Conservation (phyloP, 495 filamentous ascomycete genomes). For the Penicillium steckii region DNA sequence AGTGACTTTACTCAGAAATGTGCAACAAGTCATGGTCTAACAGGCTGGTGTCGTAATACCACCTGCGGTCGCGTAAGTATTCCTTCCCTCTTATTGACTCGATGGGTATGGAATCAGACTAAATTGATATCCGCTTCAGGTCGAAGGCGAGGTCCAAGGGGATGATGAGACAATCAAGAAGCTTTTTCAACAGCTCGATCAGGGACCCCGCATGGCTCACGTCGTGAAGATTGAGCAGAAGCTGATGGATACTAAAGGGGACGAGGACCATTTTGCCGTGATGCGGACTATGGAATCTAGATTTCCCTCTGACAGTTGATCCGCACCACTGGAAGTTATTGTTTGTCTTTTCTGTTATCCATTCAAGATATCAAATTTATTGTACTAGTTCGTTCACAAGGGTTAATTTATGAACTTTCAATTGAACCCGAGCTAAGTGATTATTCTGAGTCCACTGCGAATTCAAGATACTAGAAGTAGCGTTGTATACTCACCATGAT, state of each 20-base stretch:
- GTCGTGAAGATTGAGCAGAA: slow-evolving; percentile 73
- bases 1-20: slow-evolving; percentile 72
- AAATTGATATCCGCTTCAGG: slow-evolving; percentile 41
- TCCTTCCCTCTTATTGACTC: not conserved
- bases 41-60: slow-evolving; percentile 79
- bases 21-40: slow-evolving; percentile 63
- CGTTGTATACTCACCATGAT: too few species aligned
- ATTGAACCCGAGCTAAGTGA: too few species aligned
- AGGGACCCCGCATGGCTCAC: slow-evolving; percentile 64
- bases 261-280: slow-evolving; percentile 63
- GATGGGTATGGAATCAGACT: not conserved
- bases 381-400: too few species aligned
- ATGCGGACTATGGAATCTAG: slow-evolving; percentile 32
- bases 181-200: slow-evolving; percentile 73
- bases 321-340: not conserved
- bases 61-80: slow-evolving; percentile 61
- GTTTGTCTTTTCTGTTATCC: not conserved
- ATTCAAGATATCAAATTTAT: too few species aligned
- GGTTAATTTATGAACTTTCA: too few species aligned
- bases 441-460: too few species aligned
- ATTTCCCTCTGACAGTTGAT: slow-evolving; percentile 16
- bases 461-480: too few species aligned
- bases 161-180: slow-evolving; percentile 58
- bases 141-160: slow-evolving; percentile 90
- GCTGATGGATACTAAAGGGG: slow-evolving; percentile 57